Conservation (phyloP, 2,329 filamentous ascomycete species). For the Pseudogymnoascus sp. region DNA sequence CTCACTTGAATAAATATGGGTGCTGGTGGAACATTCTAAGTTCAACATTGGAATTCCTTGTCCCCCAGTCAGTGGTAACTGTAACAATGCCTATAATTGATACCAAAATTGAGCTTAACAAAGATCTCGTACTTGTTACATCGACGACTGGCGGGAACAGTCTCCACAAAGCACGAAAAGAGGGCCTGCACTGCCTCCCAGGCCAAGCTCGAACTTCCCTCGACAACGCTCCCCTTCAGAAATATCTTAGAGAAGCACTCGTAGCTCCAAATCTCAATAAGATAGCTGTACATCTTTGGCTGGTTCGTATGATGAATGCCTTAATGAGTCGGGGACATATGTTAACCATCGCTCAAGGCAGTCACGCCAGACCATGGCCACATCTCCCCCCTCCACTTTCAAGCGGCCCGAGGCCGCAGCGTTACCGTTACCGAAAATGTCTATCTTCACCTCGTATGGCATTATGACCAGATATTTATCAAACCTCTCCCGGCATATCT, state of each 20-base stretch:
- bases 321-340: background rate
- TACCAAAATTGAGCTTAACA: background rate
- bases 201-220: background rate
- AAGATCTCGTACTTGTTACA: background rate
- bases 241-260: background rate
- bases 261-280: constrained; percentile 9
- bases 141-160: background rate
- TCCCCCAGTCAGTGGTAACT: background rate
- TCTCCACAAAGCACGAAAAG: background rate
- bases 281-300: constrained; percentile 11
- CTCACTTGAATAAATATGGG: background rate
- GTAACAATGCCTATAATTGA: background rate
- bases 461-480: constrained; percentile 24
- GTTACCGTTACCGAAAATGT: constrained; percentile 30
- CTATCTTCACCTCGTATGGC: constrained; percentile 29
- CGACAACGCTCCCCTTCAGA: background rate
- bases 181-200: background rate
- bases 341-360: background rate
- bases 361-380: background rate
- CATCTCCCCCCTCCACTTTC: constrained; percentile 22
- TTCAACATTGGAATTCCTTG: background rate
- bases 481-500: constrained; percentile 28
- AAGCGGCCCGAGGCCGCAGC: constrained; percentile 22
- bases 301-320: background rate
- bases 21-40: background rate